Evolutionary conservation across 1,284 basidiomycete genomes (phyloP), one percentile per base, ranked within the genome.

Genomic region (Exobasidium cylindrosporum): DNA sequence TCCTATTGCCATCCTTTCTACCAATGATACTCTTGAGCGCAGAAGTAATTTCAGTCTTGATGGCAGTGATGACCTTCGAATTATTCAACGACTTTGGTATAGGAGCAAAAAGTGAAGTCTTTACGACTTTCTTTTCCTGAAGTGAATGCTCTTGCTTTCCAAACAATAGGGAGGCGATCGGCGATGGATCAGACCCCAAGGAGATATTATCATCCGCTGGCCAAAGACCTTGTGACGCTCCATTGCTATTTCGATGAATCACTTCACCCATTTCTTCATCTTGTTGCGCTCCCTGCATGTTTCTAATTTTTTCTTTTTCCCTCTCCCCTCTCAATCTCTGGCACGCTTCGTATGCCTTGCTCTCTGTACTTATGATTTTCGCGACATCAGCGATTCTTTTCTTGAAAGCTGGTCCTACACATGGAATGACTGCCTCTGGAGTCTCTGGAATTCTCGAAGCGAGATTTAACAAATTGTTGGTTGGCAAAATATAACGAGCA

Each of bases 401-500:
- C 45, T 70, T 70, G 57, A 75, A 60, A 14, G 57, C 58, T 1
- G 46, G 53, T 1, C 68, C 63, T 6, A 67, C 64, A 14, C 63
- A 61, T 23, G 72, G 65, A 28, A 74, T 52, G 35, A 68, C 66
- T 11, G 65, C 63, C 50, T 69, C 28, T 21, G 68, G 67, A 0
- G 64, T 71, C 6, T 46, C 53, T 4, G 76, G 77, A 32, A 74
- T 72, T 35, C 73, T 66, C 7, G 70, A 58, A 0, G 74, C 75
- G 14, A 79, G 55, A 54, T 62, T 64, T 57, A 79, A 66, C 5
- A 79, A 58, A 14, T 64, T 64, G 32, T 57, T 60, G 3, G 70
- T 62, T 13, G 66, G 59, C 45, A 77, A 45, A 6, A 79, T 56
- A 52, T 72, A 77, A 40, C 88, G 83, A 3, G 86, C 86, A 75